These are phyloP conservation scores for Pleurotus ostreatus DNA, from an alignment of 768 basidiomycete genomes.

Conservation along the genomic window DNA sequence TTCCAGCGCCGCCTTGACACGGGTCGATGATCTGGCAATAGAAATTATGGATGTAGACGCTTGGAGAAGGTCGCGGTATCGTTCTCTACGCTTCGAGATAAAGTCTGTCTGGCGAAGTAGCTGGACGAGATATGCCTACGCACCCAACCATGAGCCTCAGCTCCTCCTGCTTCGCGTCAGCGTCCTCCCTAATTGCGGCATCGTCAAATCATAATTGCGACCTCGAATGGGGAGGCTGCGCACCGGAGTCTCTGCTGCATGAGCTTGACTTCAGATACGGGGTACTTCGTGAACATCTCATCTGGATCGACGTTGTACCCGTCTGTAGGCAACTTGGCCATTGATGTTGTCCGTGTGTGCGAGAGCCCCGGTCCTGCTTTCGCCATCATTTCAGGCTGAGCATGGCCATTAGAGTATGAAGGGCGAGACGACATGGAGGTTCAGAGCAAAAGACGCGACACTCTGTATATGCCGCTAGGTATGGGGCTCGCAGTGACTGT, in stretches of 20 bases:
- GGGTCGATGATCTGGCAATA: slow-evolving; percentile 64
- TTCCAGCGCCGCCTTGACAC: slow-evolving; percentile 58
- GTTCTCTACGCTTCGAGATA: slow-evolving; percentile 71
- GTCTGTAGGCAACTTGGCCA: slow-evolving; percentile 18
- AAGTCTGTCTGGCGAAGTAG: slow-evolving; percentile 19
- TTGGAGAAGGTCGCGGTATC: slow-evolving; percentile 83
- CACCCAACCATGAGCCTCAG: slow-evolving; percentile 90
- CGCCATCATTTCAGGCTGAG: not conserved
- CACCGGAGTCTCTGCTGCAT: slow-evolving; percentile 70
- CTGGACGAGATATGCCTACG: slow-evolving; percentile 30
- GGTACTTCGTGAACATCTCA: slow-evolving; percentile 66
- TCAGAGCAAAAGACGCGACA: not conserved
- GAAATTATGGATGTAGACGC: slow-evolving; percentile 83
- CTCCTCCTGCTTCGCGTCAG: slow-evolving; percentile 85
- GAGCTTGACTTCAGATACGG: slow-evolving; percentile 66
- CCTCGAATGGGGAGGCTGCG: slow-evolving; percentile 8
- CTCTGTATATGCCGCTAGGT: not conserved
- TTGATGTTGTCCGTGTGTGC: slow-evolving; percentile 3
- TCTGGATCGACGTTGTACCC: slow-evolving; percentile 52
- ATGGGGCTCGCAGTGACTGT: too few relatives aligned
- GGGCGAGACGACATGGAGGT: slow-evolving; percentile 18
- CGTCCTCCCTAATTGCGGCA: slow-evolving; percentile 54
- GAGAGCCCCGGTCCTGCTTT: not conserved
- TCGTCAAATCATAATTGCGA: slow-evolving; percentile 7
- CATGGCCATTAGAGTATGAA: slow-evolving; percentile 17